A percentile compares a stretch with the other conserved stretches of the same genome.
These are phyloP conservation scores for Gossypium bickii DNA, from an alignment of 345 rosid species.

Conservation along the genomic window DNA sequence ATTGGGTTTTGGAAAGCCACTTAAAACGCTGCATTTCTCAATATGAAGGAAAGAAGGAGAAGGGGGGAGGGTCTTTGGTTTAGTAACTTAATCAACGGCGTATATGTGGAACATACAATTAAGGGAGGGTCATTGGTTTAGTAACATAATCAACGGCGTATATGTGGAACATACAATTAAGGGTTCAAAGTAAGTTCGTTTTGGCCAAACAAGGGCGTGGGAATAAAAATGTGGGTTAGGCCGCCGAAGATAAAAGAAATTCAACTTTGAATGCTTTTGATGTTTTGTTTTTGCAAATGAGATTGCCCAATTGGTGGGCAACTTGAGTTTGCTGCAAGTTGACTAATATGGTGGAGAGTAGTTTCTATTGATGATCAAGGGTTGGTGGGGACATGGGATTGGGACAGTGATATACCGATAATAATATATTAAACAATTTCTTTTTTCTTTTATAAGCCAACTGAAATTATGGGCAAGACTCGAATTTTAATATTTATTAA, in stretches of 20 bases:
- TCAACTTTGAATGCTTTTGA: not conserved
- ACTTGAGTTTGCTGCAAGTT: not conserved
- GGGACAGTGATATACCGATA: too few relatives aligned
- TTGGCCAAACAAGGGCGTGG: not conserved
- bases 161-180: not conserved
- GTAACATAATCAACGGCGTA: not conserved
- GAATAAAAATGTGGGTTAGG: constrained; percentile 4
- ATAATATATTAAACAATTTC: too few relatives aligned
- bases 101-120: not conserved
- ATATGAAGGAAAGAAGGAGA: not conserved
- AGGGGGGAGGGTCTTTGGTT: not conserved
- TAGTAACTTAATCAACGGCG: constrained; percentile 2
- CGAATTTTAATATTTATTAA: too few relatives aligned
- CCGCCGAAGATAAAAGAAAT: not conserved
- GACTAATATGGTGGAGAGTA: not conserved
- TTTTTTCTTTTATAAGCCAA: too few relatives aligned
- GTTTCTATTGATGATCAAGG: not conserved
- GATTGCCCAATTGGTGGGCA: not conserved
- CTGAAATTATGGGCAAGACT: too few relatives aligned
- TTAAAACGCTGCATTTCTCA: constrained; percentile 38
- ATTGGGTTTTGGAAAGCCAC: constrained; percentile 28
- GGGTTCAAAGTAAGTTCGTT: not conserved
- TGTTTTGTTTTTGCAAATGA: not conserved
- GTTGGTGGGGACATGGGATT: not conserved
- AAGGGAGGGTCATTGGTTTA: not conserved